phyloP scores from a whole-genome alignment of 2,329 filamentous ascomycete genomes.

The Colletotrichum eleusines region DNA sequence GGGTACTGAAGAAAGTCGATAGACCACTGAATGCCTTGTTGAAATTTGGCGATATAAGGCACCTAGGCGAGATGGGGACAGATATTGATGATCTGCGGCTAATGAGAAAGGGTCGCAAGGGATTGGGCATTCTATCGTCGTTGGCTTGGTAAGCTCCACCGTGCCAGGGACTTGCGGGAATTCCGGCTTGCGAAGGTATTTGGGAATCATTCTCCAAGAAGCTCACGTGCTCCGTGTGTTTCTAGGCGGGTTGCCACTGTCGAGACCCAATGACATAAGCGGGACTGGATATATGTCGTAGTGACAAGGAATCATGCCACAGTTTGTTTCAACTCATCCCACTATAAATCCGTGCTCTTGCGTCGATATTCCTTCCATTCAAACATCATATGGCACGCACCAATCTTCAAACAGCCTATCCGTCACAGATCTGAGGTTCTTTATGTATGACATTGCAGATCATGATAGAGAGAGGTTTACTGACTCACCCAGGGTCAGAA shows the following conservation, averaged over 20 bases:
- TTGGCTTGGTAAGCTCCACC: neutral
- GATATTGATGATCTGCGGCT: slow-evolving; percentile 6
- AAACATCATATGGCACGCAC: neutral
- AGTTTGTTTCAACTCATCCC: neutral
- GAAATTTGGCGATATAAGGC: neutral
- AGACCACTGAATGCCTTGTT: neutral
- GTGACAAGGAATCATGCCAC: neutral
- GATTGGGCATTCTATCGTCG: neutral
- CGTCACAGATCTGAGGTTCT: neutral
- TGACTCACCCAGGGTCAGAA: slow-evolving; percentile 10
- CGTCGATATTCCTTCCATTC: too few relatives aligned
- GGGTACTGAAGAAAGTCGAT: slow-evolving; percentile 11
- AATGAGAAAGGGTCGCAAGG: slow-evolving; percentile 7
- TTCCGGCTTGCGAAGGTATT: neutral
- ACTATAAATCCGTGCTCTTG: neutral
- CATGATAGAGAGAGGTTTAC: neutral
- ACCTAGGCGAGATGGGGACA: neutral
- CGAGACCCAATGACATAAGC: neutral
- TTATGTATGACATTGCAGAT: neutral
- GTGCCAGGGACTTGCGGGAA: neutral
- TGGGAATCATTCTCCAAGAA: neutral
- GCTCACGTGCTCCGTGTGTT: neutral
- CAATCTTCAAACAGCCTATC: neutral
- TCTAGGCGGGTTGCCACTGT: neutral
- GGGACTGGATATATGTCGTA: neutral